Conservation (phyloP, 2,329 filamentous ascomycete species). For the Neonectria coccinea region DNA sequence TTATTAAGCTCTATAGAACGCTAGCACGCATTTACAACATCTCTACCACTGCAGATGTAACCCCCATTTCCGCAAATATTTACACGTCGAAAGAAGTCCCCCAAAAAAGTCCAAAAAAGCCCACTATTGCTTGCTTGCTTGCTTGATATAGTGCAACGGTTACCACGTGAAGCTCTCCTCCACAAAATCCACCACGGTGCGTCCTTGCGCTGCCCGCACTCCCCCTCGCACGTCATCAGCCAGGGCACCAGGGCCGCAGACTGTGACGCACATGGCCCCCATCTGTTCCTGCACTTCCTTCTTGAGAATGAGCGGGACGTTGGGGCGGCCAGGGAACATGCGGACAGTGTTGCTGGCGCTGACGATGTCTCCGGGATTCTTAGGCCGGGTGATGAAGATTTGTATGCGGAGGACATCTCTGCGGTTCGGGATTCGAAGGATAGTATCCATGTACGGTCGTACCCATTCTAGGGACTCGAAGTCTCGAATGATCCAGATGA, state of each 20-base stretch:
- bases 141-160: constrained; percentile 9
- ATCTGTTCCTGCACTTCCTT: constrained; percentile 85
- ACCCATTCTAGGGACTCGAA: constrained; percentile 94
- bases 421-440: constrained; percentile 83
- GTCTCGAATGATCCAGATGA: constrained; percentile 94
- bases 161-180: constrained; percentile 82
- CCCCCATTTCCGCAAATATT: constrained; percentile 41
- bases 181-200: constrained; percentile 76
- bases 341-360: constrained; percentile 84
- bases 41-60: constrained; percentile 36
- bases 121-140: constrained; percentile 4
- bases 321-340: constrained; percentile 91
- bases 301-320: constrained; percentile 81
- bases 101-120: constrained; percentile 22
- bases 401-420: constrained; percentile 87
- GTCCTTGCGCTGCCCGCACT: constrained; percentile 72
- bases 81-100: constrained; percentile 46
- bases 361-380: constrained; percentile 83
- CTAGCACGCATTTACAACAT: constrained; percentile 35
- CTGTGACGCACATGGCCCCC: constrained; percentile 89
- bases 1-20: constrained; percentile 35
- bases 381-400: constrained; percentile 90
- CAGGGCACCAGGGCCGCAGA: constrained; percentile 80
- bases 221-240: constrained; percentile 81
- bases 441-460: constrained; percentile 80